Percentiles rank a stretch among this genome's conserved stretches.
phyloP scores from a whole-genome alignment of 495 filamentous ascomycete species.

The Elasticomyces elasticus region DNA sequence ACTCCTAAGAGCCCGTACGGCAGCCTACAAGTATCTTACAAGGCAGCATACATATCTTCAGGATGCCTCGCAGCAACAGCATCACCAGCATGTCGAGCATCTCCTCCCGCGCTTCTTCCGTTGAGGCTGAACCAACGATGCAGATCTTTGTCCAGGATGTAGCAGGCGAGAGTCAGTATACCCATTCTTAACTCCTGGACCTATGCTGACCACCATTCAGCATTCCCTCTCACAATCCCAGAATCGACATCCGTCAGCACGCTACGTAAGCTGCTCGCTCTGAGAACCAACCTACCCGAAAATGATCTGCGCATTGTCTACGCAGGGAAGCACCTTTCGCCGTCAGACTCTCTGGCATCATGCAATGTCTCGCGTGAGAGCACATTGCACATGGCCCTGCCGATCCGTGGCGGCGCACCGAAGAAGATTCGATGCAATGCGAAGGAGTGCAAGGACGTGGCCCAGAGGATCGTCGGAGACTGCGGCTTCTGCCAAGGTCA shows the following conservation, averaged over 20 bases:
- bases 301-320: constrained; percentile 34
- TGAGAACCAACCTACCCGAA: constrained; percentile 35
- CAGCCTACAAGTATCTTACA: neutral
- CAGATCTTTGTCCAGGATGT: constrained; percentile 45
- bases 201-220: constrained; percentile 19
- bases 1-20: neutral
- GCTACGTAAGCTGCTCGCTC: constrained; percentile 38
- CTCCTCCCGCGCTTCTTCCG: constrained; percentile 24
- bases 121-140: constrained; percentile 33
- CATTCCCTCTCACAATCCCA: constrained; percentile 38
- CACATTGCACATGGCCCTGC: constrained; percentile 35
- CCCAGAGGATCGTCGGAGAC: constrained; percentile 88
- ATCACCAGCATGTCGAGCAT: constrained; percentile 31
- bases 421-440: constrained; percentile 80
- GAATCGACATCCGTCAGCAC: constrained; percentile 34
- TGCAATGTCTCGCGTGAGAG: constrained; percentile 34
- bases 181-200: constrained; percentile 27
- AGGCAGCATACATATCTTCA: neutral
- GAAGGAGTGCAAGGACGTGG: constrained; percentile 75
- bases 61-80: constrained; percentile 22
- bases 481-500: constrained; percentile 89
- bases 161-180: constrained; percentile 37
- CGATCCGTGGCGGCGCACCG: constrained; percentile 41
- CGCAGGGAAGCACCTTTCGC: constrained; percentile 40
- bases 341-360: constrained; percentile 23